phyloP scores from a whole-genome alignment of 352 stramenopile species.

The Chrysophaeum taylorii region DNA sequence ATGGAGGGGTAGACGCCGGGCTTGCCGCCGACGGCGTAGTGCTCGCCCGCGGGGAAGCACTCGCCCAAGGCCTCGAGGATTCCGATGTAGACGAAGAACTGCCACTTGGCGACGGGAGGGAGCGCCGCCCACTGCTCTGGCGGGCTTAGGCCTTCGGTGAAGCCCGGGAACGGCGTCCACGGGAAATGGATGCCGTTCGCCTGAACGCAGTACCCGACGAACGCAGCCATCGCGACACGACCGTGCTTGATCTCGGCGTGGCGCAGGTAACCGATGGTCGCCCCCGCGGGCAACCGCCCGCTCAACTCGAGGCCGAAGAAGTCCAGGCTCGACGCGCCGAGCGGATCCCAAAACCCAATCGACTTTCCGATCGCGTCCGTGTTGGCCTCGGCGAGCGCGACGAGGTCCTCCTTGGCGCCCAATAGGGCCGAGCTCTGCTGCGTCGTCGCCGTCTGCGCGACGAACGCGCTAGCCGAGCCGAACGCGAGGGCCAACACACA shows the following conservation, averaged over 20 bases:
- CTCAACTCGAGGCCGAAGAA: constrained; percentile 9
- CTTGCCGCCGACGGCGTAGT: constrained; percentile 43
- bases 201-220: constrained; percentile 33
- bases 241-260: constrained; percentile 28
- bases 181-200: constrained; percentile 35
- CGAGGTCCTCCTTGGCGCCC: constrained; percentile 3
- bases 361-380: not conserved
- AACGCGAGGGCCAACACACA: not conserved
- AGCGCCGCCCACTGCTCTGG: constrained; percentile 39
- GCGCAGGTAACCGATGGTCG: constrained; percentile 24
- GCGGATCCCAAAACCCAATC: constrained; percentile 10
- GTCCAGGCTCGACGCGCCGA: not conserved
- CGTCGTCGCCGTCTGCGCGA: not conserved
- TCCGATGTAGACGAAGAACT: constrained; percentile 36
- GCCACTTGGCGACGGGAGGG: constrained; percentile 21
- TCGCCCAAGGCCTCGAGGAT: constrained; percentile 45
- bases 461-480: not conserved
- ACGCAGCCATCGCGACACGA: constrained; percentile 29
- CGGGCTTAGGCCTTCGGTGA: constrained; percentile 21
- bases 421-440: not conserved
- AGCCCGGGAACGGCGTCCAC: constrained; percentile 24
- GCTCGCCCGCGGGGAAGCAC: constrained; percentile 25
- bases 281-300: not conserved
- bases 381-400: constrained; percentile 12
- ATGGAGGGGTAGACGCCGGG: constrained; percentile 42